phyloP scores from a whole-genome alignment of 331 rosid species.

The Quercus lobata region DNA sequence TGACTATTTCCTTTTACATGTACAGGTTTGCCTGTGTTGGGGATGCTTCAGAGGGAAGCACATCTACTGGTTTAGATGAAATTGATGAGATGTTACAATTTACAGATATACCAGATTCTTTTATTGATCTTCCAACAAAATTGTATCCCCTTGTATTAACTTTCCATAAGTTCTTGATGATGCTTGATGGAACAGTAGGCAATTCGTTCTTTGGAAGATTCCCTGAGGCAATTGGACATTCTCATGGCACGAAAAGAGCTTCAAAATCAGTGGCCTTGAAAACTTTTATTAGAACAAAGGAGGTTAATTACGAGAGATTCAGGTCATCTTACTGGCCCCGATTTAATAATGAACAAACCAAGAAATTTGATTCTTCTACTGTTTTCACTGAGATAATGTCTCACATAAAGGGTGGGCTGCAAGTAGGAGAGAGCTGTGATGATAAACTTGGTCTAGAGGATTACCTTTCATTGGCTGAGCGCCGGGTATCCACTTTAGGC shows the following conservation, averaged over 20 bases:
- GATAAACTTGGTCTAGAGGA: slow-evolving; percentile 43
- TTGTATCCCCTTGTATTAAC: slow-evolving; percentile 72
- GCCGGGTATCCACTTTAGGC: slow-evolving; percentile 38
- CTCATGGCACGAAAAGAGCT: slow-evolving; percentile 12
- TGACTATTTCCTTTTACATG: not conserved
- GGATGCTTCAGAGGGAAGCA: slow-evolving; percentile 4
- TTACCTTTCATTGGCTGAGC: slow-evolving; percentile 43
- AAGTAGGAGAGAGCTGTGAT: slow-evolving; percentile 26
- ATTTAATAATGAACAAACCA: slow-evolving; percentile 43
- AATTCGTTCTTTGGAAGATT: slow-evolving; percentile 65
- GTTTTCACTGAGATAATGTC: slow-evolving; percentile 74
- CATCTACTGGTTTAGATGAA: slow-evolving; percentile 31
- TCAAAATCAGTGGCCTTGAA: slow-evolving; percentile 41
- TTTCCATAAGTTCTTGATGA: slow-evolving; percentile 69
- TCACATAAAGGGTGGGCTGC: slow-evolving; percentile 58
- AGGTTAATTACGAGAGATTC: slow-evolving; percentile 68
- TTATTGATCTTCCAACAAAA: slow-evolving; percentile 35
- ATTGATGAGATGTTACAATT: slow-evolving; percentile 43
- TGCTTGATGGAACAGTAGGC: slow-evolving; percentile 76
- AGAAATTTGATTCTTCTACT: slow-evolving; percentile 47
- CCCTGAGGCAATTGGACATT: slow-evolving; percentile 8
- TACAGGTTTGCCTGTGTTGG: slow-evolving; percentile 46
- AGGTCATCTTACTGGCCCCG: slow-evolving; percentile 64
- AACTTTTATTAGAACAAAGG: slow-evolving; percentile 43
- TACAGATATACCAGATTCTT: slow-evolving; percentile 49